A percentile compares a stretch with the other conserved stretches of the same genome.
These are phyloP conservation scores for Phellopilus nigrolimitatus DNA, from an alignment of 1,284 basidiomycete species.

Conservation along the genomic window DNA sequence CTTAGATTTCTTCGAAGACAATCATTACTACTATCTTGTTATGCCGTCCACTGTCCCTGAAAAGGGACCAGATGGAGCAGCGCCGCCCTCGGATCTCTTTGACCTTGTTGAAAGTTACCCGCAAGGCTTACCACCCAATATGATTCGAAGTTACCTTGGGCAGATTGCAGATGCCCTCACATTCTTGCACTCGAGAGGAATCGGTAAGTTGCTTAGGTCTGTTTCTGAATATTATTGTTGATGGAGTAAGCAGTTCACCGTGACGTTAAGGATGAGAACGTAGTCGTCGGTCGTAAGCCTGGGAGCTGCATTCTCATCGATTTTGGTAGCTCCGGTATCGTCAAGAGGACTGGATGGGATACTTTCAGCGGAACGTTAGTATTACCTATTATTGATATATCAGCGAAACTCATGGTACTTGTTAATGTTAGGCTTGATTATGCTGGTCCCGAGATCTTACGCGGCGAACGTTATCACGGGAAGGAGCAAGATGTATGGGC, in stretches of 20 bases:
- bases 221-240: conserved; percentile 16
- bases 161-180: conserved; percentile 91
- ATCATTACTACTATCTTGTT: conserved; percentile 93
- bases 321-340: conserved; percentile 90
- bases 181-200: conserved; percentile 90
- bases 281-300: conserved; percentile 63
- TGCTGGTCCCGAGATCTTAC: conserved; percentile 93
- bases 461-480: conserved; percentile 91
- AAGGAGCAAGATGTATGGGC: conserved; percentile 99
- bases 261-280: conserved; percentile 98
- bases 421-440: conserved; percentile 74
- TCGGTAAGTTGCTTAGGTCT: conserved; percentile 45
- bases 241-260: conserved; percentile 82
- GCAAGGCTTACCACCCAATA: conserved; percentile 72
- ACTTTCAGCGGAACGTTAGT: conserved; percentile 92
- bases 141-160: conserved; percentile 83
- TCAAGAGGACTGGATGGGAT: conserved; percentile 85
- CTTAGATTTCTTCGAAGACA: conserved; percentile 97
- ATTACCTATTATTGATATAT: conserved; percentile 1
- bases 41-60: conserved; percentile 68
- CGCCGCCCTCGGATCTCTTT: conserved; percentile 81
- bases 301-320: conserved; percentile 91
- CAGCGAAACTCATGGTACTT: conserved; percentile 11
- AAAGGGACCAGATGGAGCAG: conserved; percentile 42
- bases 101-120: conserved; percentile 92